Evolutionary conservation across 345 rosid species (phyloP), one percentile per base, ranked within the genome.

Genomic region (Passiflora organensis): DNA sequence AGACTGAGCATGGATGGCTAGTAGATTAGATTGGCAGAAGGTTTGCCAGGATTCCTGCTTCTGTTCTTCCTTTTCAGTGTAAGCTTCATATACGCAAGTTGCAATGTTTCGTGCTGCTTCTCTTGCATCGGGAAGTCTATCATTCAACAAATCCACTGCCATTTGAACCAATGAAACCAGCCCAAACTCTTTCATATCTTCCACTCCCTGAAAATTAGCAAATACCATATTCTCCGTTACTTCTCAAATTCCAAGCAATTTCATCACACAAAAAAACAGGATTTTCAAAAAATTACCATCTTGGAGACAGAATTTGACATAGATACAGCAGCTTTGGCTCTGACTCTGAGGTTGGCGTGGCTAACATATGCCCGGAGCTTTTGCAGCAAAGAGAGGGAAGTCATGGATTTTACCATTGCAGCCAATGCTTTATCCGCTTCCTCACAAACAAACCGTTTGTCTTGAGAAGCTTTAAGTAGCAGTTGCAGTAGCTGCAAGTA

Each of bases 361-460:
- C 70, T 69, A 41, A 76, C 93, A 54, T 65, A 82, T 53, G 61
- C 19, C 13, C 64, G 62, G 39, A 91, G 86, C 71, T 84, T 80
- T 20, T 70, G 68, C 14, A 86, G 81, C 54, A 91, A 73, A 52
- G 74, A 76, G 69, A 82, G 63, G 34, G 84, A 76, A 72, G 83
- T 50, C 22, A 80, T 75, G 10, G 80, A 78, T 10, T 61, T 71
- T 41, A 82, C 89, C 91, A 86, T 78, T 17, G 64, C 56, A 54
- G 38, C 72, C 46, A 91, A 55, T 0, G 98, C 74, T 70, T 55
- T 77, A 2, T 84, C 88, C 17, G 98, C 98, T 78, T 84, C 90
- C 73, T 91, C 96, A 28, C 98, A 83, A 18, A 91, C 93, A 58
- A 91, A 91, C 66, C 74, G 64, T 73, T 91, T 91, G 77, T 91